Base-by-base conservation (phyloP, 768 basidiomycete genomes). In the Lactifluus volemus region DNA sequence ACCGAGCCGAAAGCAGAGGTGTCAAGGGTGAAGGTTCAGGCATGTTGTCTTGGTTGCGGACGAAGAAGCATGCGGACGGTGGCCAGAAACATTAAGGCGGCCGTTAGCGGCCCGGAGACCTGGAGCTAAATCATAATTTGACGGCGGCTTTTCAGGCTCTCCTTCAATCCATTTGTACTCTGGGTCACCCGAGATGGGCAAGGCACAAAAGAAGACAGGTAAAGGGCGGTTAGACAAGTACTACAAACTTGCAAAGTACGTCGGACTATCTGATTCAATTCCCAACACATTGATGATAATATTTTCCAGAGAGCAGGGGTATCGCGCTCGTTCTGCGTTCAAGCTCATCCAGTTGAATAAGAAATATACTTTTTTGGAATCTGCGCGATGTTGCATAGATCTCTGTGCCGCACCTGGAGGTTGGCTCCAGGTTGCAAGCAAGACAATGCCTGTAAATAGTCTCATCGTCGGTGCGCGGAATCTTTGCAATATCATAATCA, bases 321-420 rank as follows among this genome's bases (percentile, higher is more conserved):
- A 95, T 73, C 90, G 97, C 64, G 97, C 97, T 67, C 97, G 97
- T 79, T 99, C 97, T 15, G 97, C 97, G 2, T 96, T 96, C 86
- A 99, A 99, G 75, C 83, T 99, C 61, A 93, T 99, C 60, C 97
- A 99, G 74, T 77, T 99, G 63, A 98, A 99, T 80, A 94, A 96
- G 73, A 99, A 98, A 77, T 99, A 90, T 75, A 82, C 86, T 15
- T 89, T 99, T 71, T 81, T 99, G 25, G 90, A 94, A 68, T 78
- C 82, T 34, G 88, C 93, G 59, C 80, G 85, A 81, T 98, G 96
- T 73, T 91, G 89, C 47, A 95, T 99, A 68, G 97, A 99, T 81
- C 81, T 99, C 36, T 99, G 97, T 74, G 97, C 97, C 38, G 97
- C 97, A 5, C 97, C 97, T 6, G 97, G 97, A 67, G 97, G 97